phyloP scores from a whole-genome alignment of 1,139 yeast species.

The Arxiozyma slooffiae region DNA sequence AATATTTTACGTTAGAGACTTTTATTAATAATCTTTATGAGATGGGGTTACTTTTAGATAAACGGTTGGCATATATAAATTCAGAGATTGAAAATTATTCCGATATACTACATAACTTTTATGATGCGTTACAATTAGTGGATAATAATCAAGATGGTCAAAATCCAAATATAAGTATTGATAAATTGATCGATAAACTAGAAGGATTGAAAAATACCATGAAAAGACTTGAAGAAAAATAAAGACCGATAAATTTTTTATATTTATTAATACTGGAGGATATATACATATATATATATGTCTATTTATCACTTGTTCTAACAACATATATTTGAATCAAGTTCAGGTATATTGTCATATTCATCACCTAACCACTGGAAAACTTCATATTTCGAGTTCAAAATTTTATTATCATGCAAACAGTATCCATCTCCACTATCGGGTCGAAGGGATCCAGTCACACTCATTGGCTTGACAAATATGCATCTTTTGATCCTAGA shows the following conservation, averaged over 20 bases:
- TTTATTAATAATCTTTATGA: conserved; percentile 14
- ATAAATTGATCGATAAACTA: conserved; percentile 6
- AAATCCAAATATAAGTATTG: background rate
- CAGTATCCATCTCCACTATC: conserved; percentile 60
- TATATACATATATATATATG: background rate
- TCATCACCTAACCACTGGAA: conserved; percentile 51
- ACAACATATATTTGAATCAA: conserved; percentile 25
- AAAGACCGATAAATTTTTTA: background rate
- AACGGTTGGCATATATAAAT: conserved; percentile 9
- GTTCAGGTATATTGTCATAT: conserved; percentile 12
- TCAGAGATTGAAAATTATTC: conserved; percentile 5
- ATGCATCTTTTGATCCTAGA: conserved; percentile 68
- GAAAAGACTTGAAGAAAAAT: conserved; percentile 3
- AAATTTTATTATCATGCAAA: conserved; percentile 59
- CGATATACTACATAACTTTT: conserved; percentile 5
- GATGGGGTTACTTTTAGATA: conserved; percentile 14
- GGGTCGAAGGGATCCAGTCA: conserved; percentile 48
- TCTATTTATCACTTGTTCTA: conserved; percentile 1
- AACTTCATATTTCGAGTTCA: conserved; percentile 75
- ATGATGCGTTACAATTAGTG: conserved; percentile 5
- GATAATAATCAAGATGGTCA: background rate
- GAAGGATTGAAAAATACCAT: conserved; percentile 6
- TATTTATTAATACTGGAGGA: no score
- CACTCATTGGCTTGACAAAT: conserved; percentile 41
- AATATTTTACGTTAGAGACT: conserved; percentile 15